A percentile compares a stretch with the other conserved stretches of the same genome.
phyloP scores from a whole-genome alignment of 75 land plant species.

The Cunninghamia lanceolata region DNA sequence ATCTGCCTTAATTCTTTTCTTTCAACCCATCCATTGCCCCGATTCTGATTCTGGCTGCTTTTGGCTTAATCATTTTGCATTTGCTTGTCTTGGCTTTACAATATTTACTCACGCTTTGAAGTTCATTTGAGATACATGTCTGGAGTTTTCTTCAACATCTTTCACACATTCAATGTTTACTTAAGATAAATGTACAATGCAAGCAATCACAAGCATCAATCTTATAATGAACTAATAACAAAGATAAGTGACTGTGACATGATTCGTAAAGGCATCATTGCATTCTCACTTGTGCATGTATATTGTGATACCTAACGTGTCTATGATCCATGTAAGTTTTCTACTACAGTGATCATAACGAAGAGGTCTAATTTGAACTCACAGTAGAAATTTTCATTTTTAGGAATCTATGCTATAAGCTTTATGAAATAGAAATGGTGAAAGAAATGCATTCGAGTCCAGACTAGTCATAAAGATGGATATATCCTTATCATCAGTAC shows the following conservation, averaged over 20 bases:
- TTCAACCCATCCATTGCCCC: background rate
- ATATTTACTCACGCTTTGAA: background rate
- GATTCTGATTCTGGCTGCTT: background rate
- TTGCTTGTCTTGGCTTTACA: background rate
- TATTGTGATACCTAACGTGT: background rate
- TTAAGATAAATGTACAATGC: background rate
- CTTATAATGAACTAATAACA: background rate
- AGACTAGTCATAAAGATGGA: background rate
- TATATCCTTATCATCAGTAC: background rate
- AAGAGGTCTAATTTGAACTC: background rate
- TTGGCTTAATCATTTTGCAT: background rate
- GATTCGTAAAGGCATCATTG: background rate
- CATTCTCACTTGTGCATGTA: background rate
- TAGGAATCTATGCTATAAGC: background rate
- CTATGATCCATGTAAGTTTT: background rate
- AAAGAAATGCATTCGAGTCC: background rate
- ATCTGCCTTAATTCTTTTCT: background rate
- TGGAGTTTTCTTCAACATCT: background rate
- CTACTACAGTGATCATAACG: background rate
- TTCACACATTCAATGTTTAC: background rate
- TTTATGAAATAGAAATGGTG: background rate
- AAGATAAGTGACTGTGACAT: background rate
- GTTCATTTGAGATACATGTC: background rate
- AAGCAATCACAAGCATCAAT: background rate
- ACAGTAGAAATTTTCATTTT: background rate